These are phyloP conservation scores for Nannochloris sp. DNA, from an alignment of 139 green algal species.

Conservation along the genomic window DNA sequence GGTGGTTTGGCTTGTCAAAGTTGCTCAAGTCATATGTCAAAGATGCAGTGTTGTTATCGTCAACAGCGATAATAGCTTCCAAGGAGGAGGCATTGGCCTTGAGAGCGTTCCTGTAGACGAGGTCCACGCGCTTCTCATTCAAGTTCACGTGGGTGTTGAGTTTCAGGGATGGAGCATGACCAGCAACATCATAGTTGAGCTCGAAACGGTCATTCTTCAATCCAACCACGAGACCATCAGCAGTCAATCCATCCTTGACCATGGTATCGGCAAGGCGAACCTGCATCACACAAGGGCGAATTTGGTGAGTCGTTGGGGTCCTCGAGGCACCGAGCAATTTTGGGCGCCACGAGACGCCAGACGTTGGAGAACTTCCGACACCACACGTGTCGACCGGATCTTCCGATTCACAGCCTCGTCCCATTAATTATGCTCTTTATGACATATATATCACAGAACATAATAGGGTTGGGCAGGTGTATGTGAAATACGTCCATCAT, in stretches of 20 bases:
- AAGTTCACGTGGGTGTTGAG: constrained; percentile 3
- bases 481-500: no score
- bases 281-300: neutral
- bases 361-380: neutral
- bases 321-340: neutral
- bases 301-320: neutral
- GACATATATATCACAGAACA: no score
- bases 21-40: constrained; percentile 15
- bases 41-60: constrained; percentile 26
- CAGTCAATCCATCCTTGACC: constrained; percentile 9
- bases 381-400: neutral
- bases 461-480: no score
- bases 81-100: constrained; percentile 16
- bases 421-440: no score
- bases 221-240: constrained; percentile 3
- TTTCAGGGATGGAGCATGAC: constrained; percentile 6
- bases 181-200: constrained; percentile 7
- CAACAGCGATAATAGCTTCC: constrained; percentile 12
- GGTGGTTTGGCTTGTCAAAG: constrained; percentile 17
- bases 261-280: constrained; percentile 11
- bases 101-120: constrained; percentile 6
- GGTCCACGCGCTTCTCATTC: neutral
- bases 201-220: constrained; percentile 11
- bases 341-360: neutral
- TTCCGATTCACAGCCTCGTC: neutral